phyloP scores from a whole-genome alignment of 1,139 yeast species.

The Geotrichum reessii region DNA sequence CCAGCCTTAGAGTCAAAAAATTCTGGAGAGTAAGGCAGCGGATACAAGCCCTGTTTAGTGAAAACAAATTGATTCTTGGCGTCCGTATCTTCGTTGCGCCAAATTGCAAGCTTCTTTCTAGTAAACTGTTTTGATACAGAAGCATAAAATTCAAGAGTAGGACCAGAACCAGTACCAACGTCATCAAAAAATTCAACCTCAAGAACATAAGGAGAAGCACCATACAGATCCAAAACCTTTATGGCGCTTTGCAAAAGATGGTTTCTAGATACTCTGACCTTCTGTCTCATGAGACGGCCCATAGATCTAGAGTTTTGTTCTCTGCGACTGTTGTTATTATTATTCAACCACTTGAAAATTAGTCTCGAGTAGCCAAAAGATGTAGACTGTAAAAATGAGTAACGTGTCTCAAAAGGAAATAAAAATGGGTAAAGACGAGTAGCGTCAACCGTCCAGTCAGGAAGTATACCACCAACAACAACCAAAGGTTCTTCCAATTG shows the following conservation, averaged over 20 bases:
- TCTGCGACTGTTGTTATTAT: constrained; percentile 7
- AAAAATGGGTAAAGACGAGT: constrained; percentile 73
- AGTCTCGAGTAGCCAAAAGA: constrained; percentile 88
- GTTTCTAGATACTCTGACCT: constrained; percentile 69
- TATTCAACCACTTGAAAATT: constrained; percentile 63
- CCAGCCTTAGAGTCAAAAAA: constrained; percentile 28
- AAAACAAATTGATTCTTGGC: constrained; percentile 42
- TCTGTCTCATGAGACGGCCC: constrained; percentile 77
- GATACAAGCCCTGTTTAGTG: constrained; percentile 58
- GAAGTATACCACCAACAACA: constrained; percentile 82
- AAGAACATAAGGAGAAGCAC: constrained; percentile 70
- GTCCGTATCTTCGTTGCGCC: constrained; percentile 53
- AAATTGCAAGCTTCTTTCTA: constrained; percentile 51
- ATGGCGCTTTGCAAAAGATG: constrained; percentile 72
- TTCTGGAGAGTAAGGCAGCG: constrained; percentile 49
- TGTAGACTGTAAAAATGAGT: constrained; percentile 74
- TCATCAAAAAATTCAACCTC: constrained; percentile 89
- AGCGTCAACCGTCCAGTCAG: constrained; percentile 75
- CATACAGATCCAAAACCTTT: constrained; percentile 71
- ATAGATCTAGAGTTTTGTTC: constrained; percentile 38
- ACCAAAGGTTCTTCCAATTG: constrained; percentile 87
- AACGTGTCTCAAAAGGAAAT: constrained; percentile 77
- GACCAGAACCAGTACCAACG: constrained; percentile 95
- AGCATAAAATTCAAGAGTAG: constrained; percentile 89
- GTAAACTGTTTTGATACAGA: constrained; percentile 72